Evolutionary conservation across 2,329 filamentous ascomycete genomes (phyloP).

Genomic region (Didymella segeticola): DNA sequence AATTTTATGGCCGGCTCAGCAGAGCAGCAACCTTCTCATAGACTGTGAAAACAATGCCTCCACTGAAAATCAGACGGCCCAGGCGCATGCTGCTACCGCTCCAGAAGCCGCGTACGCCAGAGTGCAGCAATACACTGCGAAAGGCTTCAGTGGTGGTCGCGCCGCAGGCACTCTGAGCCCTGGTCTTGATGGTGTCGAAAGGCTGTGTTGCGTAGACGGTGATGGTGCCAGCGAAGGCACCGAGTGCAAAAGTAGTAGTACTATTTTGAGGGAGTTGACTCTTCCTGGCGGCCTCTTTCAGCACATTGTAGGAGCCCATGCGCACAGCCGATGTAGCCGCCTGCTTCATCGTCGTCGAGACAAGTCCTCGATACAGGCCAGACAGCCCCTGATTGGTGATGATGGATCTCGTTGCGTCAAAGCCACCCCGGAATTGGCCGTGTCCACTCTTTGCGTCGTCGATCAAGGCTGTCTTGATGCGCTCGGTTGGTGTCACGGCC

Average conservation of each 20-base stretch:
- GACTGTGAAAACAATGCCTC: slow-evolving; percentile 42
- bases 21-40: slow-evolving; percentile 39
- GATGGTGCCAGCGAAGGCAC: slow-evolving; percentile 39
- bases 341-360: slow-evolving; percentile 58
- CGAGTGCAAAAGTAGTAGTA: slow-evolving; percentile 37
- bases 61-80: slow-evolving; percentile 39
- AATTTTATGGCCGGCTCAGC: slow-evolving; percentile 7
- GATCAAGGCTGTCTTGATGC: slow-evolving; percentile 45
- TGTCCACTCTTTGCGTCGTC: slow-evolving; percentile 36
- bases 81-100: slow-evolving; percentile 41
- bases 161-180: slow-evolving; percentile 44
- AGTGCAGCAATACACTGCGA: slow-evolving; percentile 30
- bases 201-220: slow-evolving; percentile 54
- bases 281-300: slow-evolving; percentile 47
- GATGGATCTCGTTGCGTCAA: slow-evolving; percentile 40
- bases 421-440: slow-evolving; percentile 27
- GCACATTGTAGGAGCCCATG: slow-evolving; percentile 59
- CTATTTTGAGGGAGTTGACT: slow-evolving; percentile 33
- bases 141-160: slow-evolving; percentile 36
- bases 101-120: slow-evolving; percentile 40
- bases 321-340: slow-evolving; percentile 56
- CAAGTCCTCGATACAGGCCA: slow-evolving; percentile 55
- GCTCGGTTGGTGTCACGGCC: slow-evolving; percentile 43
- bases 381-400: slow-evolving; percentile 51
- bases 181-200: slow-evolving; percentile 54